Base-by-base conservation (phyloP, 1,139 yeast genomes). In the Nakaseomyces nivariensis region DNA sequence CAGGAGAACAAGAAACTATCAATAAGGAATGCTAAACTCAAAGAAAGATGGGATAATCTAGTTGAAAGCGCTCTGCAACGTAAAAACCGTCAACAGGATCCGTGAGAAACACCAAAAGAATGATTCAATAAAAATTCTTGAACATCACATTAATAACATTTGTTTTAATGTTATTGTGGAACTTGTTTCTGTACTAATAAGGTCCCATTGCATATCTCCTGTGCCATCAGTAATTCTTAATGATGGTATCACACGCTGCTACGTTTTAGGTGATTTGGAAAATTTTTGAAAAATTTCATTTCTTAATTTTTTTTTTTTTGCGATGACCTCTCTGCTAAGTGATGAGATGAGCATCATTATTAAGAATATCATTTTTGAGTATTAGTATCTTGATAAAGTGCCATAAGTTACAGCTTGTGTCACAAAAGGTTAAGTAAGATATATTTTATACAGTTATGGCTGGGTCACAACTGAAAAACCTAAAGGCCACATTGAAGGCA, bases 391-490 rank as follows among this genome's bases (percentile, higher is more conserved):
- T 17, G 22, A 17, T 17, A 17, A 17, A 17, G 22, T 17, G 22
- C 22, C 22, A 17, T 17, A 17, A 17, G 22, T 17, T 17, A 17
- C 22, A 17, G 22, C 22, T 17, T 17, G 22, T 17, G 22, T 17
- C 22, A 17, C 22, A 17, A 17, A 17, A 17, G 22, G 22, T 17
- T 17, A 33, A 5, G 7, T 36, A 17, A 3, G 24, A 36, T 13
- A 17, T 13, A 5, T 6, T 5, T 17, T 6, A 36, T 2, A 36
- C 13, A 11, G 36, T 33, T 33, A 87, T 87, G 96, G 96, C 89
- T 27, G 95, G 95, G 22, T 86, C 96, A 22, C 97, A 89, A 71
- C 73, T 89, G 56, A 89, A 88, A 66, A 81, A 81, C 71, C 75
- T 89, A 51, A 87, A 84, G 61, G 90, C 81, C 48, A 81, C 89